Base-by-base conservation (phyloP, 2,329 filamentous ascomycete species). In the Penicillium sp. region DNA sequence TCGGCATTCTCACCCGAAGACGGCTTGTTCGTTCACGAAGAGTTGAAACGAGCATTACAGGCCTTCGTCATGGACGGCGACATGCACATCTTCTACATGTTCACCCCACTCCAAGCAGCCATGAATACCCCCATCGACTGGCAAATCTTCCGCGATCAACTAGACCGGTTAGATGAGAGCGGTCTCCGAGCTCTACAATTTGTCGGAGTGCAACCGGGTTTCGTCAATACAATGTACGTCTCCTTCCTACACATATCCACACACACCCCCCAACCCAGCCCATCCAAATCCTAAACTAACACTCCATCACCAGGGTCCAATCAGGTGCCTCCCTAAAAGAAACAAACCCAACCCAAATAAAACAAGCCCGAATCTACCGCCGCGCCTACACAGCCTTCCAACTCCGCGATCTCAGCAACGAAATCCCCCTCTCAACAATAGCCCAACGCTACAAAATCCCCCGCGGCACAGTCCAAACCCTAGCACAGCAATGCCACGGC, bases 11-110 rank as follows among this genome's bases (percentile, higher is more conserved):
- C 89, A 50, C 89, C 89, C 0, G 87, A 90, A 58, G 89, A 92
- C 65, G 89, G 89, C 0, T 74, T 90, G 1, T 92, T 91, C 65
- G 81, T 92, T 19, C 79, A 91, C 64, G 79, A 84, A 45, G 89
- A 93, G 71, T 78, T 92, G 48, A 81, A 81, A 57, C 82, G 82
- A 63, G 87, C 89, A 0, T 78, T 92, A 3, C 79, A 83, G 59
- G 87, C 87, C 1, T 92, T 93, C 67, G 89, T 91, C 13, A 87
- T 93, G 83, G 89, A 92, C 67, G 87, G 88, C 4, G 89, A 93
- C 61, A 87, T 93, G 86, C 89, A 92, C 66, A 82, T 90, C 13
- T 81, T 91, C 47, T 93, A 92, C 69, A 86, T 85, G 38, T 91
- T 92, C 62, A 91, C 89, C 0, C 89, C 89, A 0, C 82, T 92